These are phyloP conservation scores for Populus tremula DNA, from an alignment of 345 rosid genomes.

Conservation along the genomic window DNA sequence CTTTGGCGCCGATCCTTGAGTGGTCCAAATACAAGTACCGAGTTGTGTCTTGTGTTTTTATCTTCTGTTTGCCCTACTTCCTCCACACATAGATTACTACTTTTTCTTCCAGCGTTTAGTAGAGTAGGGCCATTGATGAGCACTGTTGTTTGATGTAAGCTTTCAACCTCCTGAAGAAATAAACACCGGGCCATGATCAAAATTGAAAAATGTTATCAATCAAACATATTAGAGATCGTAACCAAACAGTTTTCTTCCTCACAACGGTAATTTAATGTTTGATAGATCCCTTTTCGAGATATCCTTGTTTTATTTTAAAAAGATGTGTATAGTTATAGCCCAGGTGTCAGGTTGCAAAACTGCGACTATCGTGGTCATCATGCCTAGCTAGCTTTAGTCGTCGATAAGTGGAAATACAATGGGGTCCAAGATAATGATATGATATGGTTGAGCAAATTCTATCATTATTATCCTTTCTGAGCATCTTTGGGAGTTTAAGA, in stretches of 20 bases:
- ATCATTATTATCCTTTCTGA: background rate
- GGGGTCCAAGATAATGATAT: constrained; percentile 25
- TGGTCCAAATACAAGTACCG: constrained; percentile 30
- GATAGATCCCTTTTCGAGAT: background rate
- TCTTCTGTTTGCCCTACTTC: constrained; percentile 19
- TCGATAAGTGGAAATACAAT: background rate
- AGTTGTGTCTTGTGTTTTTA: constrained; percentile 15
- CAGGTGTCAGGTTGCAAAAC: constrained; percentile 10
- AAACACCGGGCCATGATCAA: background rate
- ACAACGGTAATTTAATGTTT: constrained; percentile 3
- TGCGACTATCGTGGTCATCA: constrained; percentile 2
- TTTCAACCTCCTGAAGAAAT: constrained; percentile 8
- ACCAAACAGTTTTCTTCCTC: background rate
- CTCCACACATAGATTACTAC: constrained; percentile 19
- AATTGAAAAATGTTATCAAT: background rate
- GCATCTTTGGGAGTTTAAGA: constrained; percentile 16
- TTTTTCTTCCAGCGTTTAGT: constrained; percentile 1
- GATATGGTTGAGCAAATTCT: constrained; percentile 22
- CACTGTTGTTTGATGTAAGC: constrained; percentile 4
- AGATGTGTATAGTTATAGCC: background rate
- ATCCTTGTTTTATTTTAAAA: constrained; percentile 2
- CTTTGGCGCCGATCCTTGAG: background rate
- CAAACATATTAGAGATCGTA: background rate
- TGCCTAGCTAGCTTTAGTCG: background rate
- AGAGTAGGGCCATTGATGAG: constrained; percentile 20